A percentile compares a stretch with the other conserved stretches of the same genome.
Evolutionary conservation across 495 filamentous ascomycete genomes (phyloP).

Genomic region (Staphylotrichum longicolle): DNA sequence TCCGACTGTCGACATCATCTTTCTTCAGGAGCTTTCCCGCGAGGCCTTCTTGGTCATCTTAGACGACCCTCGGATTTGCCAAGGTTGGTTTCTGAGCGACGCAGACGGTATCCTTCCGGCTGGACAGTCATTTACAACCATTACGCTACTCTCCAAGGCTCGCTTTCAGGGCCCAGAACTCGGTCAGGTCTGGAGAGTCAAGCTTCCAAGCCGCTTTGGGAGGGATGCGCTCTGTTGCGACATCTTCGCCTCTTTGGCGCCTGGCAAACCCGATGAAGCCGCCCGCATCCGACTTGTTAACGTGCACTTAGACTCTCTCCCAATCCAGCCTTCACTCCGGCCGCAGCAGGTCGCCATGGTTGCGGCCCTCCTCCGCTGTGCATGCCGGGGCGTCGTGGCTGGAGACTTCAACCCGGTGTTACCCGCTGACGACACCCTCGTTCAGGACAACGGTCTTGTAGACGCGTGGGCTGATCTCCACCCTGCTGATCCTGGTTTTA

Average conservation of each 20-base stretch:
- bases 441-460: background rate
- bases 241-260: background rate
- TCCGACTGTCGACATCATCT: slow-evolving; percentile 3
- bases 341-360: slow-evolving; percentile 1
- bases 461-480: slow-evolving; percentile 3
- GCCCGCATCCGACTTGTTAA: slow-evolving; percentile 4
- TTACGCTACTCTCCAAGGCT: slow-evolving; percentile 10
- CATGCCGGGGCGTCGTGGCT: background rate
- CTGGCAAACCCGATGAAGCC: background rate
- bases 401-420: slow-evolving; percentile 11
- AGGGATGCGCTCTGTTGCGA: slow-evolving; percentile 11
- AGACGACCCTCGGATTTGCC: background rate
- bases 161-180: background rate
- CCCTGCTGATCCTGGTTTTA: slow-evolving; percentile 2
- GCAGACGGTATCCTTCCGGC: slow-evolving; percentile 4
- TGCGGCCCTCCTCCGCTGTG: background rate
- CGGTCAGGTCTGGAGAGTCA: slow-evolving; percentile 5
- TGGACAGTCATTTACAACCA: slow-evolving; percentile 2
- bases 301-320: slow-evolving; percentile 9
- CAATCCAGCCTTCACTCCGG: slow-evolving; percentile 2
- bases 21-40: slow-evolving; percentile 2
- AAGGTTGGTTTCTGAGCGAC: slow-evolving; percentile 5
- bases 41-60: background rate
- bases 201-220: background rate
- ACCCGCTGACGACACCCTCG: background rate